Evolutionary conservation across 345 rosid genomes (phyloP), one percentile per base, ranked within the genome.

Genomic region (Cardiospermum halicacabum): DNA sequence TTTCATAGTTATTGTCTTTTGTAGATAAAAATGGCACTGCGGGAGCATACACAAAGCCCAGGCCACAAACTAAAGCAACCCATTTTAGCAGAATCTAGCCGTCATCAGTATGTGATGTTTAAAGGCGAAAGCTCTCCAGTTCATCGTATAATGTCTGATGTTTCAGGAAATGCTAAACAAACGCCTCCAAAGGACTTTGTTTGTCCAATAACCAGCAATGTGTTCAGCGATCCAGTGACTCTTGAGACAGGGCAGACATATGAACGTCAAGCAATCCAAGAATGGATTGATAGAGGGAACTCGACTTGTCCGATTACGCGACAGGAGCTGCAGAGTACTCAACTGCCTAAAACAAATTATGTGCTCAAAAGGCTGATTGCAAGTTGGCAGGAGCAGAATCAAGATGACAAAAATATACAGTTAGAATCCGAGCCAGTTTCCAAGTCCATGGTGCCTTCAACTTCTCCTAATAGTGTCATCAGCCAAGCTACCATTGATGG

Each of bases 161-260:
- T 60, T 3, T 66, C 82, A 7, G 77, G 82, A 7, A 68, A 58
- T 27, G 78, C 74, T 13, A 77, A 79, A 45, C 69, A 74, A 34
- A 55, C 82, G 25, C 80, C 82, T 39, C 88, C 88, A 0, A 87
- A 82, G 78, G 89, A 87, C 72, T 87, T 87, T 43, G 80, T 87
- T 30, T 87, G 93, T 65, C 93, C 88, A 51, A 84, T 87, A 34
- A 87, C 89, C 9, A 81, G 82, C 69, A 78, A 81, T 40, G 22
- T 81, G 2, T 84, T 87, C 48, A 72, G 76, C 49, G 89, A 82
- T 61, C 93, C 93, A 0, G 93, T 84, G 54, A 87, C 93, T 56
- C 80, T 87, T 0, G 93, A 87, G 78, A 87, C 93, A 1, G 93
- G 93, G 2, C 93, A 87, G 84, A 87, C 93, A 0, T 87, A 87